These are phyloP conservation scores for Paraphaeosphaeria sporulosa DNA, from an alignment of 2,329 filamentous ascomycete genomes.

Conservation along the genomic window DNA sequence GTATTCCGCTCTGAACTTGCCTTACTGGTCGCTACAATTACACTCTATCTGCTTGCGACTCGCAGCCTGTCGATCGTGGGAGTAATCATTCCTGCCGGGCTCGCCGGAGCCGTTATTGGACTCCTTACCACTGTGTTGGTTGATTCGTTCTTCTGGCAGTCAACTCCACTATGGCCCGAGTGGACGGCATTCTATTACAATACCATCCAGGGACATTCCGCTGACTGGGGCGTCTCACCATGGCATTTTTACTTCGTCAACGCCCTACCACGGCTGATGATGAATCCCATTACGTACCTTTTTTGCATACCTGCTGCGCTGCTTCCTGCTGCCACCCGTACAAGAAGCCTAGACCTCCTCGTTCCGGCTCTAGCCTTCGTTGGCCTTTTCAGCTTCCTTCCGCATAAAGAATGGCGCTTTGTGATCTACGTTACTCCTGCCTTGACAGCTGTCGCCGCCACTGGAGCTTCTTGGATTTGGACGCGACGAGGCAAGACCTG, in stretches of 20 bases:
- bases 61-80: conserved; percentile 61
- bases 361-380: conserved; percentile 77
- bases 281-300: conserved; percentile 75
- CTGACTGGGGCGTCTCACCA: conserved; percentile 86
- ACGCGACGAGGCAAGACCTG: conserved; percentile 68
- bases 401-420: conserved; percentile 97
- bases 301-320: conserved; percentile 61
- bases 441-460: conserved; percentile 78
- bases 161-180: conserved; percentile 82
- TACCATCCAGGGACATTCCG: conserved; percentile 80
- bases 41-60: conserved; percentile 68
- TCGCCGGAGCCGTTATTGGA: conserved; percentile 70
- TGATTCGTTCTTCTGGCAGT: conserved; percentile 95
- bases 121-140: conserved; percentile 74
- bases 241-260: conserved; percentile 88
- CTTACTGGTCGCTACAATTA: conserved; percentile 75
- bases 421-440: conserved; percentile 87
- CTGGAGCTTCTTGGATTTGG: conserved; percentile 71
- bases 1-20: conserved; percentile 92
- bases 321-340: conserved; percentile 55
- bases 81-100: conserved; percentile 71
- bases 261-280: conserved; percentile 79
- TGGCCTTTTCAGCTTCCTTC: conserved; percentile 82
- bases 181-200: conserved; percentile 91
- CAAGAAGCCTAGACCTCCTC: conserved; percentile 60